These are phyloP conservation scores for Solanum tarapatanum DNA, from an alignment of 257 asterid species.

Conservation along the genomic window DNA sequence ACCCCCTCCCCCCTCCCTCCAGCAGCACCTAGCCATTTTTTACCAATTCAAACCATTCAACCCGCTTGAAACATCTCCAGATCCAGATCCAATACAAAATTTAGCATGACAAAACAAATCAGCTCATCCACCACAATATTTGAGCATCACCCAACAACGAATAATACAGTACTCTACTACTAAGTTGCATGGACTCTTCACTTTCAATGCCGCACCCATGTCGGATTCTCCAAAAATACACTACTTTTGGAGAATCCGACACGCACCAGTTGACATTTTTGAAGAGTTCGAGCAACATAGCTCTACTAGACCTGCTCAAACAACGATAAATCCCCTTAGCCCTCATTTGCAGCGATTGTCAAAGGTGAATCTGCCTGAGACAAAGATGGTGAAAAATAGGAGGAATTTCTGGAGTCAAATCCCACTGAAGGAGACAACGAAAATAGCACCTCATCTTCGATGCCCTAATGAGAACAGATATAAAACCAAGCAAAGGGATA, in stretches of 20 bases:
- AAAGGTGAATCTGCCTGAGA: not conserved
- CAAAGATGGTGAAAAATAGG: not conserved
- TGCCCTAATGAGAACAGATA: not conserved
- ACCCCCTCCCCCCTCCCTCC: not conserved
- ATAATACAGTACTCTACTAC: not conserved
- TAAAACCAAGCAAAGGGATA: not conserved
- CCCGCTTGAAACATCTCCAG: not conserved
- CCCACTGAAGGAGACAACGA: not conserved
- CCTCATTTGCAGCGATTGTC: not conserved
- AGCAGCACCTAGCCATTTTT: not conserved
- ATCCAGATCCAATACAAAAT: not conserved
- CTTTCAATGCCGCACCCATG: no score
- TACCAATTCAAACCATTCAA: not conserved
- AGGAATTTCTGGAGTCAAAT: not conserved
- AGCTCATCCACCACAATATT: not conserved
- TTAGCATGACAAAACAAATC: not conserved
- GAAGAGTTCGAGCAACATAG: no score
- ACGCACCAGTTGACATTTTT: no score
- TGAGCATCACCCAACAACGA: not conserved
- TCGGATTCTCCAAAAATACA: no score
- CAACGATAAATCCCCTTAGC: not conserved
- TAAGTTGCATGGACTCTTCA: no score
- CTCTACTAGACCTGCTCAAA: not conserved
- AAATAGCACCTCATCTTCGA: not conserved
- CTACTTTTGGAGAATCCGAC: no score